Evolutionary conservation across 164 flowering plant species (phyloP).

Genomic region (Tinospora cordifolia): DNA sequence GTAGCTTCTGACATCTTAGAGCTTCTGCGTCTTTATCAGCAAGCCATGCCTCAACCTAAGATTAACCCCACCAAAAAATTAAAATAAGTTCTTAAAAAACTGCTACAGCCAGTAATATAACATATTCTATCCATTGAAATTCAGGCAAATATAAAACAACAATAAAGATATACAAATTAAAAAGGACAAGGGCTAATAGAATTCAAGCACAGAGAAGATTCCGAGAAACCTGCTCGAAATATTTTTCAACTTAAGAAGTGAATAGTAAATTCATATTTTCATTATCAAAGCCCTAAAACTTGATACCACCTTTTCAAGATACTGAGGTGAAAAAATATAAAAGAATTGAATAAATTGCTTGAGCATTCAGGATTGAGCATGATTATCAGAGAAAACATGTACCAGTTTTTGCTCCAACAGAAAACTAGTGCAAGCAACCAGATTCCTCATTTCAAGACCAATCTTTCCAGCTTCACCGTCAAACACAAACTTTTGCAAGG

Average conservation of each 20-base stretch:
- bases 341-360: neutral
- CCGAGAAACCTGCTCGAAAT: neutral
- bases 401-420: constrained; percentile 84
- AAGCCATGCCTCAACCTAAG: constrained; percentile 71
- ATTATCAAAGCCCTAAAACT: neutral
- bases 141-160: no score
- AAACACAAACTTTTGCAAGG: constrained; percentile 70
- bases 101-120: neutral
- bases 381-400: constrained; percentile 6
- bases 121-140: no score
- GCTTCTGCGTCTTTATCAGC: constrained; percentile 89
- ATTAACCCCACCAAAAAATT: neutral
- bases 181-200: neutral
- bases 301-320: neutral
- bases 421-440: constrained; percentile 75
- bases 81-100: neutral
- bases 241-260: neutral
- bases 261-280: neutral
- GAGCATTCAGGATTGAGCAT: neutral
- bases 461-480: constrained; percentile 77
- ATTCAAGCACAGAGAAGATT: neutral
- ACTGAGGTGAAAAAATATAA: neutral
- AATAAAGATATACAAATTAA: no score
- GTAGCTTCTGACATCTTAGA: constrained; percentile 78
- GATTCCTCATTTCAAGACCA: constrained; percentile 64